phyloP scores from a whole-genome alignment of 768 basidiomycete species.

The Lactarius hatsudake region DNA sequence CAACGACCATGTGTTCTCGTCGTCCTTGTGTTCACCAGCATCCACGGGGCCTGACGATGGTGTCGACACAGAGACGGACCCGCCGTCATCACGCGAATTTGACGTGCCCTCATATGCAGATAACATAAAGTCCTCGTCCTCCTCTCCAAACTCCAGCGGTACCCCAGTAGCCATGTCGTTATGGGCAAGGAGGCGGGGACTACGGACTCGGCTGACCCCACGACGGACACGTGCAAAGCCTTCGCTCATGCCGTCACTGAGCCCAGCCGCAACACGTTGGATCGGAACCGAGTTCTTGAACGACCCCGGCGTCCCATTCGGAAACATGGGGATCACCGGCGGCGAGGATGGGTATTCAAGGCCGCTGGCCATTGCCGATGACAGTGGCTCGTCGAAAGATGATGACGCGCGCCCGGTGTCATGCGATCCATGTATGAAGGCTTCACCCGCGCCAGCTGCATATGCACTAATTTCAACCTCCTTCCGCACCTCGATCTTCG shows the following conservation, averaged over 20 bases:
- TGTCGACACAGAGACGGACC: conserved; percentile 39
- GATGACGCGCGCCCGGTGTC: conserved; percentile 47
- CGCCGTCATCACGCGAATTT: conserved; percentile 30
- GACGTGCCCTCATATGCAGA: conserved; percentile 27
- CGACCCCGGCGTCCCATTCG: conserved; percentile 57
- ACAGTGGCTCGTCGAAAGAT: conserved; percentile 77
- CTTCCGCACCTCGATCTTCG: conserved; percentile 66
- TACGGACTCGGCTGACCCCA: conserved; percentile 52
- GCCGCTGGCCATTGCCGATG: conserved; percentile 64
- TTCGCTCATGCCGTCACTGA: conserved; percentile 57
- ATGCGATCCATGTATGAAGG: conserved; percentile 54
- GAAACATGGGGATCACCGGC: conserved; percentile 71
- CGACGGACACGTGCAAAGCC: conserved; percentile 57
- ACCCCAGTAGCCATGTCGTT: conserved; percentile 36
- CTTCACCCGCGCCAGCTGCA: conserved; percentile 39
- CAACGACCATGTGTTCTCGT: conserved; percentile 30
- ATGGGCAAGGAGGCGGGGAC: conserved; percentile 39
- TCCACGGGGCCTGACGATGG: conserved; percentile 39
- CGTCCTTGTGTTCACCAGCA: conserved; percentile 28
- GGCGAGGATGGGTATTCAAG: conserved; percentile 48
- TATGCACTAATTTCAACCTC: conserved; percentile 67
- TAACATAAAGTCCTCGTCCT: conserved; percentile 58
- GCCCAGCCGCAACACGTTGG: conserved; percentile 46
- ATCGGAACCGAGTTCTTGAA: conserved; percentile 54
- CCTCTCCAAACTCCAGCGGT: conserved; percentile 61